Conservation (phyloP, 2,329 filamentous ascomycete genomes). For the Capronia epimyces region DNA sequence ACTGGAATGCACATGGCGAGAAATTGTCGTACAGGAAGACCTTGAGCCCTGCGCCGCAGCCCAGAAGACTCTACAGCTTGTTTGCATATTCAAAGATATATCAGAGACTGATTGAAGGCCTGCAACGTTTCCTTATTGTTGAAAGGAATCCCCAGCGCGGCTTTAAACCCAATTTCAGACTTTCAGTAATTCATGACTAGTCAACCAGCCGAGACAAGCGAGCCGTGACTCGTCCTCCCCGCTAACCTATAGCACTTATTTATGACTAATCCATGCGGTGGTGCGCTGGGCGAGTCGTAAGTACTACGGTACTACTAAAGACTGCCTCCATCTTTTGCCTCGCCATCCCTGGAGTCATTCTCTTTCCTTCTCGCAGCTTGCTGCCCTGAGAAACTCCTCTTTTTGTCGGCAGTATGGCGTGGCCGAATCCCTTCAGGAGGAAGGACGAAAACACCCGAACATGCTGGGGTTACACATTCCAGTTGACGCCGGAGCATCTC, state of each 20-base stretch:
- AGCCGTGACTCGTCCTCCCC: constrained; percentile 12
- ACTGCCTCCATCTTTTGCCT: neutral
- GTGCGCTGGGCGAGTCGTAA: too few relatives aligned
- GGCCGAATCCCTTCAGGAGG: constrained; percentile 31
- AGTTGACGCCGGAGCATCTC: constrained; percentile 61
- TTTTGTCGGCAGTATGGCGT: constrained; percentile 25
- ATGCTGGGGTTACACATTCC: constrained; percentile 62
- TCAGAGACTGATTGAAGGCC: neutral
- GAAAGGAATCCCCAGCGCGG: neutral
- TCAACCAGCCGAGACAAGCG: neutral
- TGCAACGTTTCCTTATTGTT: neutral
- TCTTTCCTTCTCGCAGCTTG: neutral
- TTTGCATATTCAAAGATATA: constrained; percentile 2
- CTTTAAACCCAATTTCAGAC: neutral
- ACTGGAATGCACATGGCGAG: constrained; percentile 2
- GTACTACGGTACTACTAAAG: too few relatives aligned
- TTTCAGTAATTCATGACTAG: constrained; percentile 8
- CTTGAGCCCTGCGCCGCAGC: neutral
- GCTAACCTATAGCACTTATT: too few relatives aligned
- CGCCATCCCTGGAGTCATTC: neutral
- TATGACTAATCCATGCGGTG: too few relatives aligned
- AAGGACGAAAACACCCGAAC: constrained; percentile 29
- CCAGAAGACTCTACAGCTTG: constrained; percentile 1
- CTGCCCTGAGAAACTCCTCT: neutral
- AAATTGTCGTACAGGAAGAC: neutral